Percentiles rank a stretch among this genome's conserved stretches.
Evolutionary conservation across 2,329 filamentous ascomycete species (phyloP).

Genomic region (Venturia carpophila): DNA sequence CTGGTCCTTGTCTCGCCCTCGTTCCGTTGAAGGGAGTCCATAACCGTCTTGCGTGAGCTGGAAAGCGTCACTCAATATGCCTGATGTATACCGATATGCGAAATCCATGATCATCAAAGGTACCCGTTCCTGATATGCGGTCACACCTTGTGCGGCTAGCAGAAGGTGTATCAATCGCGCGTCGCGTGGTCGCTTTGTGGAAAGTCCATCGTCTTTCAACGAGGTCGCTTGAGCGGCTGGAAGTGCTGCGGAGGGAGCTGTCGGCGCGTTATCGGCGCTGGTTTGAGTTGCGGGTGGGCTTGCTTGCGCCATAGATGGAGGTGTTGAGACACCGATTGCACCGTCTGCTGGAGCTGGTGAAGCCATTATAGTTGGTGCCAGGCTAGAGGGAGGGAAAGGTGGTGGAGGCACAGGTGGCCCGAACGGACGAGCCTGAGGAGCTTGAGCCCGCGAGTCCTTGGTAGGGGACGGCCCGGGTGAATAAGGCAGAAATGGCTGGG

Average conservation of each 20-base stretch:
- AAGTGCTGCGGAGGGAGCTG: slow-evolving; percentile 20
- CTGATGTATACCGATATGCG: slow-evolving; percentile 71
- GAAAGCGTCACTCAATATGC: slow-evolving; percentile 62
- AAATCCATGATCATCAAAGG: slow-evolving; percentile 79
- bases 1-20: slow-evolving; percentile 10
- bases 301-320: slow-evolving; percentile 25
- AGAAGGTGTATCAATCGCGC: slow-evolving; percentile 72
- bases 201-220: slow-evolving; percentile 27
- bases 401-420: background rate
- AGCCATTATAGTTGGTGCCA: slow-evolving; percentile 27
- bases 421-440: background rate
- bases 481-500: too few species aligned
- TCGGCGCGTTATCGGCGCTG: slow-evolving; percentile 18
- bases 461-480: too few species aligned
- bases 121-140: slow-evolving; percentile 72
- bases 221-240: slow-evolving; percentile 29
- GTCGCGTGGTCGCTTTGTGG: slow-evolving; percentile 52
- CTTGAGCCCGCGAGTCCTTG: too few species aligned
- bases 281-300: slow-evolving; percentile 23
- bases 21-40: slow-evolving; percentile 27
- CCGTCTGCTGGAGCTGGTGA: slow-evolving; percentile 30
- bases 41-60: slow-evolving; percentile 64
- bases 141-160: slow-evolving; percentile 69
- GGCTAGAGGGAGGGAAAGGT: background rate
- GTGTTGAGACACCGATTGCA: slow-evolving; percentile 34